These are phyloP conservation scores for Botryosphaeria dothidea DNA, from an alignment of 2,329 filamentous ascomycete species.

Conservation along the genomic window DNA sequence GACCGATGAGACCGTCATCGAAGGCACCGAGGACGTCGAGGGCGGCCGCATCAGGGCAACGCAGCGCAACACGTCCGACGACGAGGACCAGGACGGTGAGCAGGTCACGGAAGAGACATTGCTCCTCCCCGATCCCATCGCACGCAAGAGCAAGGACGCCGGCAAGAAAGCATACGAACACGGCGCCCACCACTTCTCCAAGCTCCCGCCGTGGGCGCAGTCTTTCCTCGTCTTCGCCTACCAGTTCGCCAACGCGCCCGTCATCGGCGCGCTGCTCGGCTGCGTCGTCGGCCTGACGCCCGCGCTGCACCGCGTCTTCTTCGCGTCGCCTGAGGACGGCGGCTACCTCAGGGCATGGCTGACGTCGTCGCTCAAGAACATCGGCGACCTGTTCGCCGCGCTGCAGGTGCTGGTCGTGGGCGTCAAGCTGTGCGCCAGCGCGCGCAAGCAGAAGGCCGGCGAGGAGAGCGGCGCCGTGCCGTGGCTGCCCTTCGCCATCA, in stretches of 20 bases:
- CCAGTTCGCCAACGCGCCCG: slow-evolving; percentile 61
- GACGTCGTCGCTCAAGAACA: slow-evolving; percentile 60
- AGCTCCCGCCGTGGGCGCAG: slow-evolving; percentile 41
- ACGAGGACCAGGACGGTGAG: slow-evolving; percentile 26
- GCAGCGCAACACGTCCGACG: slow-evolving; percentile 25
- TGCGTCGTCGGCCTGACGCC: slow-evolving; percentile 62
- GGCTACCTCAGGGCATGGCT: slow-evolving; percentile 69
- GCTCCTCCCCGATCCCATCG: slow-evolving; percentile 48
- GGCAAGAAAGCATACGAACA: slow-evolving; percentile 36
- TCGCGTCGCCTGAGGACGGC: slow-evolving; percentile 57
- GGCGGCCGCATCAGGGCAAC: slow-evolving; percentile 22
- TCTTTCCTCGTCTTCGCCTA: slow-evolving; percentile 44
- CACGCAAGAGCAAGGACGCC: slow-evolving; percentile 29
- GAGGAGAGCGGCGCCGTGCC: slow-evolving; percentile 47
- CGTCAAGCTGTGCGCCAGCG: slow-evolving; percentile 61
- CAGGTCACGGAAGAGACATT: slow-evolving; percentile 49
- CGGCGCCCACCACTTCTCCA: slow-evolving; percentile 36
- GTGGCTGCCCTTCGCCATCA: slow-evolving; percentile 51
- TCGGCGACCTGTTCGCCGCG: slow-evolving; percentile 65
- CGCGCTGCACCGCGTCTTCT: slow-evolving; percentile 62
- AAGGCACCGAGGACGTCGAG: slow-evolving; percentile 20
- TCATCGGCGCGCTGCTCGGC: slow-evolving; percentile 62
- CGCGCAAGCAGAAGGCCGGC: slow-evolving; percentile 49
- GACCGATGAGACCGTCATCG: neutral
- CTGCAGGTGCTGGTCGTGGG: slow-evolving; percentile 67